Evolutionary conservation across 73 alveolate species (phyloP), one percentile per base, ranked within the genome.

Genomic region (Symbiodinium natans): DNA sequence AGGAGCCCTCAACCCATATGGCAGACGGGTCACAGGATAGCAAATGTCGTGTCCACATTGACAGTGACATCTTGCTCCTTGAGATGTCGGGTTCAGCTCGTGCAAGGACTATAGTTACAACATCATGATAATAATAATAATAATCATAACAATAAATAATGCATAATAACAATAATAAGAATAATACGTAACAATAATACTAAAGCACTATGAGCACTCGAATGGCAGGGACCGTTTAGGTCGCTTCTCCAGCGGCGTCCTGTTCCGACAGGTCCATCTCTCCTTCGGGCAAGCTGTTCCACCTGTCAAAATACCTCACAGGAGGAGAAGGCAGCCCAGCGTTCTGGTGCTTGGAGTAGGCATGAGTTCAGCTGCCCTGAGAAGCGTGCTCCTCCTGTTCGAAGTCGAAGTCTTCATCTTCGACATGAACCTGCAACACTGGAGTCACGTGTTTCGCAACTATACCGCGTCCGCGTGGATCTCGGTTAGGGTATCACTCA

Each of bases 11-110:
- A n/a, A n/a, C n/a, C n/a, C 84, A 88, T 39, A 27, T 86, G 63
- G 73, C 73, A 36, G 86, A 68, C 71, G 86, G 10, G 19, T 27
- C 74, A 48, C 95, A 88, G 73, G 33, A 88, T 88, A 38, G 95
- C 95, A 27, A 88, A 88, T 75, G 74, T 88, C 71, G 80, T 88
- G 95, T 88, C 95, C 86, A 88, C 95, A 56, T 88, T 38, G 73
- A 88, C 95, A 43, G 74, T 83, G 54, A 88, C 95, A 39, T 88
- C 95, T 11, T 88, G 74, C 83, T 88, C 95, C 95, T 88, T 63
- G 13, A 46, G 59, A 9, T 31, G 9, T 46, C 59, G 6, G 59
- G 13, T 9, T 46, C 21, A 46, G 59, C 59, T 6, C 59, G 13
- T 13, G 6, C 59, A 46, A 46, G 59, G 75, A 71, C 40, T 23